Evolutionary conservation across 805 yeast genomes (phyloP).

Genomic region (Cyberlindnera mrakii): DNA sequence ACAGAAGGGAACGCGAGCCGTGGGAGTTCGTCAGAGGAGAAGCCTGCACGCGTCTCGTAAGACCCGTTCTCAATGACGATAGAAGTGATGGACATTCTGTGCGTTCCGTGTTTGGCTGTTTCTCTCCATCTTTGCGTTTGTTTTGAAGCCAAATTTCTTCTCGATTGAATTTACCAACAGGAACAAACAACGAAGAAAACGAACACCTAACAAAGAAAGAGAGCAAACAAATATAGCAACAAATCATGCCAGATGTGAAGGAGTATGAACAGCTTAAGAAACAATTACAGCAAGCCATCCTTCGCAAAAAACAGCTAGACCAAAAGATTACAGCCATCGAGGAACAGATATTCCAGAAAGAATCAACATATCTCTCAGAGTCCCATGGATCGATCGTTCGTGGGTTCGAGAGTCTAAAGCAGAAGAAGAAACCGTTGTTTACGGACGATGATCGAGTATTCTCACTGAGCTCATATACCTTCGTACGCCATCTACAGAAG

Average conservation of each 20-base stretch:
- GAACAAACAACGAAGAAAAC: background rate
- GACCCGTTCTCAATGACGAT: conserved; percentile 69
- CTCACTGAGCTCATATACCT: conserved; percentile 67
- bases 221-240: background rate
- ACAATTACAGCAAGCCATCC: conserved; percentile 57
- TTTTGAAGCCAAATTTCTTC: background rate
- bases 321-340: conserved; percentile 57
- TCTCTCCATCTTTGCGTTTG: background rate
- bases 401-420: conserved; percentile 75
- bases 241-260: conserved; percentile 15
- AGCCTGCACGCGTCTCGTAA: conserved; percentile 60
- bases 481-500: conserved; percentile 55
- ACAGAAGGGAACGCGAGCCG: conserved; percentile 49
- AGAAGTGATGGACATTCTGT: conserved; percentile 36
- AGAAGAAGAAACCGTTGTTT: conserved; percentile 40
- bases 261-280: conserved; percentile 65
- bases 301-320: conserved; percentile 60
- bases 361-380: conserved; percentile 70
- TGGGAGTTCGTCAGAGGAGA: conserved; percentile 61
- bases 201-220: background rate
- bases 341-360: conserved; percentile 73
- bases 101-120: background rate
- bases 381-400: conserved; percentile 71
- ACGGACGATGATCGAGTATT: conserved; percentile 78
- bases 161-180: background rate